A percentile compares a stretch with the other conserved stretches of the same genome.
These are phyloP conservation scores for Euphorbia tirucalli DNA, from an alignment of 345 rosid species.

Conservation along the genomic window DNA sequence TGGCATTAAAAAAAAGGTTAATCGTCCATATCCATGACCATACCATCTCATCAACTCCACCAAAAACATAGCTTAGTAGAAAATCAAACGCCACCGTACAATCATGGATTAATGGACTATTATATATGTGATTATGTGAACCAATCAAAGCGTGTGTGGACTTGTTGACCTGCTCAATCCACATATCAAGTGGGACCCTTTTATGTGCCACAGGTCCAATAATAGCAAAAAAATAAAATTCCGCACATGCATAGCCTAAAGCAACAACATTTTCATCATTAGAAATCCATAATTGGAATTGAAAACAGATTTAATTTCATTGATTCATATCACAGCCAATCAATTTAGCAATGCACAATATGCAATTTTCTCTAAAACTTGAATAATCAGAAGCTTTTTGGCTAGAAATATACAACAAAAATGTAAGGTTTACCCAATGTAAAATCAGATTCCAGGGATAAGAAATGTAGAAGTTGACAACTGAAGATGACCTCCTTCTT, in stretches of 20 bases:
- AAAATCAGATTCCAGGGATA: background rate
- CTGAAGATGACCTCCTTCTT: background rate
- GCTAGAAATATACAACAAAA: background rate
- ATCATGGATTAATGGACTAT: background rate
- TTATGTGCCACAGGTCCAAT: background rate
- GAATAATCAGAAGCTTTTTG: background rate
- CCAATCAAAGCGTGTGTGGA: background rate
- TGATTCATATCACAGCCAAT: too few relatives aligned
- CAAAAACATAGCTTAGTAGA: background rate
- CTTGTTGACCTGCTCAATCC: background rate
- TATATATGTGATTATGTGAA: background rate
- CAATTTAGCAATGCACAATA: too few relatives aligned
- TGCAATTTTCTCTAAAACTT: background rate
- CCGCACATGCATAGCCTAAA: constrained; percentile 8
- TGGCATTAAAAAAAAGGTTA: background rate
- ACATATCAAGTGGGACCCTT: background rate
- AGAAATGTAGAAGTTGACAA: background rate
- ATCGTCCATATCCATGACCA: background rate
- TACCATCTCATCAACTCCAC: background rate
- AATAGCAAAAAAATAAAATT: background rate
- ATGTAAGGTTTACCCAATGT: background rate
- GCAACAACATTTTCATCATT: background rate
- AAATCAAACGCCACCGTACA: background rate
- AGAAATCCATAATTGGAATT: too few relatives aligned
- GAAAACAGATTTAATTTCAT: too few relatives aligned